Percentiles rank a stretch among this genome's conserved stretches.
Conservation (phyloP, 2,329 filamentous ascomycete species). For the Fusarium nodosum region DNA sequence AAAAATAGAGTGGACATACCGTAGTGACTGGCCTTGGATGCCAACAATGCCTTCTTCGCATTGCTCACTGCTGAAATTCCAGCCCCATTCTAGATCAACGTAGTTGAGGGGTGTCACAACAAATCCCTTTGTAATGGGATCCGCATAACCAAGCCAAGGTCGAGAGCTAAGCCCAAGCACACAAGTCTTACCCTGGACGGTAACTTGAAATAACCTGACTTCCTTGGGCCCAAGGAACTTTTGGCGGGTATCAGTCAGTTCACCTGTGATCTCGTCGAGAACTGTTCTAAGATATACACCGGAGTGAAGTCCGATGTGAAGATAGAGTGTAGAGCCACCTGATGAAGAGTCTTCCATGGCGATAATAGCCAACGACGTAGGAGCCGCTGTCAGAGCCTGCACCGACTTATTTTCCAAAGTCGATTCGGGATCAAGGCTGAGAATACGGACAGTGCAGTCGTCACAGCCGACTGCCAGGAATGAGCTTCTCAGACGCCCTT, state of each 20-base stretch:
- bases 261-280: constrained; percentile 93
- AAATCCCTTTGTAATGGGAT: constrained; percentile 87
- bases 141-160: constrained; percentile 96
- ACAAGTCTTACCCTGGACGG: constrained; percentile 84
- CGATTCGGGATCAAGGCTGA: constrained; percentile 89
- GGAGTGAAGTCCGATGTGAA: constrained; percentile 95
- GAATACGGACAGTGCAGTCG: constrained; percentile 93
- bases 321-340: constrained; percentile 87
- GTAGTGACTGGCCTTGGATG: constrained; percentile 87
- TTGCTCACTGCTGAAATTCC: constrained; percentile 96
- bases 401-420: constrained; percentile 95
- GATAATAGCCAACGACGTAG: constrained; percentile 91
- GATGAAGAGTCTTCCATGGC: constrained; percentile 94
- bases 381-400: constrained; percentile 90
- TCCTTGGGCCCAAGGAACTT: constrained; percentile 94
- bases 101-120: constrained; percentile 94
- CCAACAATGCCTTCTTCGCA: constrained; percentile 95
- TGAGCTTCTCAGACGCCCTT: constrained; percentile 88
- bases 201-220: constrained; percentile 91
- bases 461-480: constrained; percentile 97
- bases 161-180: constrained; percentile 92
- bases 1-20: constrained; percentile 68
- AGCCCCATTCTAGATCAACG: constrained; percentile 88
- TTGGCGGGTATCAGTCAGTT: constrained; percentile 93
- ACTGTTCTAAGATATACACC: constrained; percentile 97